These are phyloP conservation scores for Moesziomyces globuligerus DNA, from an alignment of 1,284 basidiomycete genomes.

Conservation along the genomic window DNA sequence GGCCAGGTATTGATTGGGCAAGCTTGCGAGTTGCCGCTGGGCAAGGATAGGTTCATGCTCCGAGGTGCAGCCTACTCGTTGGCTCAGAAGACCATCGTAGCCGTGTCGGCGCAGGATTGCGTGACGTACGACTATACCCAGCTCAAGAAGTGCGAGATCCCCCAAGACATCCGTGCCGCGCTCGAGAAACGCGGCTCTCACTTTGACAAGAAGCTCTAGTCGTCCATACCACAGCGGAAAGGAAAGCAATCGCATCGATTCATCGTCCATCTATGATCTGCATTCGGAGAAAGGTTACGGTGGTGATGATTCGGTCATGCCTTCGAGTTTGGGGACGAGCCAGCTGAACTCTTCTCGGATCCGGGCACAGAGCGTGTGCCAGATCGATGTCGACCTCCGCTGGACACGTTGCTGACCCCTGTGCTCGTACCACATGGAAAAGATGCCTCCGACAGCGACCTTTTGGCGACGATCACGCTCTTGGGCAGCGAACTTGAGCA, in stretches of 20 bases:
- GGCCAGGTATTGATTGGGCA: conserved; percentile 48
- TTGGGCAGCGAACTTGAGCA: conserved; percentile 67
- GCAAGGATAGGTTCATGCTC: conserved; percentile 46
- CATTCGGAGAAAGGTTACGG: background rate
- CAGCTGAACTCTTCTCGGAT: conserved; percentile 40
- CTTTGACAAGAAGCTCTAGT: conserved; percentile 34
- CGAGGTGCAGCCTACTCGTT: conserved; percentile 45
- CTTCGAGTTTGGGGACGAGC: conserved; percentile 28
- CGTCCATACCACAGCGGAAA: no score
- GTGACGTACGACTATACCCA: conserved; percentile 57
- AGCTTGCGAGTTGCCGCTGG: conserved; percentile 44
- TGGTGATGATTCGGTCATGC: conserved; percentile 6
- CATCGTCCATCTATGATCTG: no score
- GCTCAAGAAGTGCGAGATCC: conserved; percentile 53
- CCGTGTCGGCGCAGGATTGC: conserved; percentile 46
- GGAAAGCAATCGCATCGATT: no score
- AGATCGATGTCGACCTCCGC: conserved; percentile 23
- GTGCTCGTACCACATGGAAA: no score
- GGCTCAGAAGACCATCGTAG: conserved; percentile 47
- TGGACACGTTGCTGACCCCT: no score
- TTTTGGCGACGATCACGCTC: conserved; percentile 32
- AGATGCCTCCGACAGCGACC: no score
- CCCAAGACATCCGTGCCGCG: conserved; percentile 30
- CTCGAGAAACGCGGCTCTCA: conserved; percentile 22
- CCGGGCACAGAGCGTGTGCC: conserved; percentile 23